Evolutionary conservation across 176 grass and related monocot species (phyloP), one percentile per base, ranked within the genome.

Genomic region (Oryza australiensis): DNA sequence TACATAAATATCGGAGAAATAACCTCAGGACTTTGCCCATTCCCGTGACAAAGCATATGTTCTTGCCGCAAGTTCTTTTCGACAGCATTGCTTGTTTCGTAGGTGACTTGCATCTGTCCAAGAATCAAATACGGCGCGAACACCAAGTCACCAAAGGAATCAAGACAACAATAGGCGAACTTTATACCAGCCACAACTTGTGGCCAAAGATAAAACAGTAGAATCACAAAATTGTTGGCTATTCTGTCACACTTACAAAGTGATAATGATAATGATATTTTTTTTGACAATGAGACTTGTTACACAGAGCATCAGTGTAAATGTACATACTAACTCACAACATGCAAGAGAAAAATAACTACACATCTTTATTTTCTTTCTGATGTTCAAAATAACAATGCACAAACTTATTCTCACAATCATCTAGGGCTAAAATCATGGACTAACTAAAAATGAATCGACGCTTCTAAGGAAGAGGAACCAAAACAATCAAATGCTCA

Each of bases 371-470:
- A 84, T 83, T 86, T 88, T 35, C 71, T 88, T 85, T 72, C 26
- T 70, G 69, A 78, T 83, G 67, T 89, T 73, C 76, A 83, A 79
- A 71, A 74, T 79, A 70, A 80, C 86, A 74, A 80, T 78, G 66
- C 66, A 82, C 66, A 87, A 84, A 68, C 66, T 84, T 76, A 84
- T 84, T 84, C 57, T 82, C 70, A 80, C 80, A 69, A 29, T 78
- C 67, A 85, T 62, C 74, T 90, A 90, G 32, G 5, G 34, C 70
- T 66, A 76, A 37, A 74, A 84, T 18, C 72, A 13, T 82, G 57
- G 20, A 7, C 60, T 86, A 86, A 75, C 38, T 63, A 83, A 70
- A 67, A 95, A 92, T 57, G 78, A 83, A 92, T 83, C 11, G 86
- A 92, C 77, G 59, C 62, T 77, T 72, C 75, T 45, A 38, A 34